A percentile compares a stretch with the other conserved stretches of the same genome.
Conservation (phyloP, 768 basidiomycete species). For the Boletus bicolor region DNA sequence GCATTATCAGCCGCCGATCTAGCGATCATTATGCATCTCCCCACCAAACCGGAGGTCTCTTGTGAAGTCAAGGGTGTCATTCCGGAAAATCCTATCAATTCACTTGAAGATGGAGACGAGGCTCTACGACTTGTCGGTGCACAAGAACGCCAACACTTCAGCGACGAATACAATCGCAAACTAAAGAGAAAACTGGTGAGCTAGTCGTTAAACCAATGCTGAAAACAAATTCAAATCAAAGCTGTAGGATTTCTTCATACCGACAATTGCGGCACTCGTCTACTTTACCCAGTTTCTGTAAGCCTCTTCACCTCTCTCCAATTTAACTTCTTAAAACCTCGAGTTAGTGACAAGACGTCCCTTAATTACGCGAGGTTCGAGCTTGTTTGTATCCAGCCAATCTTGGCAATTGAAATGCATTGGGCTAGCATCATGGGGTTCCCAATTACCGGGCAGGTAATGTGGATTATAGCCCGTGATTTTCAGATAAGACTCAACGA, state of each 20-base stretch:
- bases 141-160: slow-evolving; percentile 47
- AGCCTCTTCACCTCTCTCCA: not conserved
- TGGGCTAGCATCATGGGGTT: slow-evolving; percentile 33
- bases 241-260: slow-evolving; percentile 35
- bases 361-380: slow-evolving; percentile 39
- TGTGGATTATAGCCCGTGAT: not conserved
- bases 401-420: not conserved
- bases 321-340: not conserved
- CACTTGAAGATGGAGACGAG: slow-evolving; percentile 45
- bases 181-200: slow-evolving; percentile 55
- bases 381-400: not conserved
- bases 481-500: not conserved
- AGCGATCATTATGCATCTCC: not conserved
- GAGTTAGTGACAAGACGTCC: slow-evolving; percentile 37
- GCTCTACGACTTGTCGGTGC: slow-evolving; percentile 42
- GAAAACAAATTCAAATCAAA: not conserved
- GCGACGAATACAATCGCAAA: slow-evolving; percentile 55
- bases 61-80: not conserved
- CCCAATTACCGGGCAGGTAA: slow-evolving; percentile 9
- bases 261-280: slow-evolving; percentile 38
- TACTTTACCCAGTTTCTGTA: slow-evolving; percentile 42
- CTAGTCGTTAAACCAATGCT: not conserved
- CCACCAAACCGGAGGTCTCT: not conserved
- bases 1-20: not conserved
- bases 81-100: not conserved